Conservation (phyloP, 495 filamentous ascomycete species). For the Penicillium pulvis region DNA sequence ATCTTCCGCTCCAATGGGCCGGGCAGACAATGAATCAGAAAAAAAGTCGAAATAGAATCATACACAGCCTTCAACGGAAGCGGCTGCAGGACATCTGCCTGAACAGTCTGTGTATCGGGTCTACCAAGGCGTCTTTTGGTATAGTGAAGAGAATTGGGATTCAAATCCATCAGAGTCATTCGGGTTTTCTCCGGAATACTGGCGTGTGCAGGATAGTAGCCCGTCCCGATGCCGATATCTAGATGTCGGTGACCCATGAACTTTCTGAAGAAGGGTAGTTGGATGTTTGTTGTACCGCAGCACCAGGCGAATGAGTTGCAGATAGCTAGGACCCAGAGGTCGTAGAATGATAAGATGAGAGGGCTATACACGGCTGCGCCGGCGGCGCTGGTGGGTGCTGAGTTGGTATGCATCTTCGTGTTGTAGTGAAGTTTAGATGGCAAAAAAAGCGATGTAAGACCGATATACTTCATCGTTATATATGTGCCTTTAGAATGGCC, state of each 20-base stretch:
- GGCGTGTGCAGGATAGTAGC: conserved; percentile 29
- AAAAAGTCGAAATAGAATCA: conserved; percentile 42
- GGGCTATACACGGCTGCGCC: not conserved
- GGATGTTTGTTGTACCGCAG: conserved; percentile 30
- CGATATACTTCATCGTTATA: not conserved
- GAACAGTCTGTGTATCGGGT: not conserved
- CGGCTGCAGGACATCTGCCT: conserved; percentile 7
- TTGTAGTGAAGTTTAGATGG: not conserved
- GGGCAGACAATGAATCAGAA: conserved; percentile 43
- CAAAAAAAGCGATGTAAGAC: not conserved
- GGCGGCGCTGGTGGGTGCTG: not conserved
- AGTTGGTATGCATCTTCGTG: not conserved
- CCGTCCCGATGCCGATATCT: conserved; percentile 42
- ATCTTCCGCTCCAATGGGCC: conserved; percentile 23
- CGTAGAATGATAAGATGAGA: conserved; percentile 19
- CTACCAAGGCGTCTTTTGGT: conserved; percentile 3
- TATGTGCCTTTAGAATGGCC: not conserved
- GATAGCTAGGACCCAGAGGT: conserved; percentile 34
- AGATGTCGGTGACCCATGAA: conserved; percentile 35
- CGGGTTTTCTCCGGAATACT: not conserved
- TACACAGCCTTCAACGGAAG: not conserved
- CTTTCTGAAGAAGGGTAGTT: conserved; percentile 39
- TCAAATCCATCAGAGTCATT: conserved; percentile 11
- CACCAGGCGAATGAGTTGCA: conserved; percentile 35
- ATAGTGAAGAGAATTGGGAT: not conserved